Base-by-base conservation (phyloP, 345 rosid species). In the Pistacia atlantica region DNA sequence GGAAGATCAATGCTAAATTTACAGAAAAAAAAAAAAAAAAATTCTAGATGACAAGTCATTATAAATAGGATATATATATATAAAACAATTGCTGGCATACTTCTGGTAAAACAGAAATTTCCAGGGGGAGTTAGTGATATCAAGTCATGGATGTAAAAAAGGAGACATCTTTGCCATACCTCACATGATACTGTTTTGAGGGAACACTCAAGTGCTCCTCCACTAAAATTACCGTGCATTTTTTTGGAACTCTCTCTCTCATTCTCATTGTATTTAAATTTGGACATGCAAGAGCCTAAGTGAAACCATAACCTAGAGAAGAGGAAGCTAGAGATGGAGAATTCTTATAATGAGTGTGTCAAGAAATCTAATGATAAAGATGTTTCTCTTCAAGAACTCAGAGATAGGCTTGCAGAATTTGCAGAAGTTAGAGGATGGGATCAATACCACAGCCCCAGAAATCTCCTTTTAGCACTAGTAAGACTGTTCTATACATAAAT, bases 381-480 rank as follows among this genome's bases (percentile, higher is more conserved):
- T 80, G 90, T 87, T 49, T 85, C 89, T 49, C 84, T 87, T 52
- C 64, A 78, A 18, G 86, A 87, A 67, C 89, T 85, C 1, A 82
- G 83, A 63, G 80, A 83, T 11, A 85, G 81, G 77, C 75, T 87
- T 58, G 86, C 86, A 25, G 90, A 85, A 72, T 87, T 87, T 80
- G 86, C 90, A 62, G 46, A 79, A 67, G 86, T 57, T 9, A 77
- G 90, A 81, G 92, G 87, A 11, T 87, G 92, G 92, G 84, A 87
- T 8, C 82, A 81, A 59, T 82, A 75, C 55, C 92, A 89, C 72
- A 87, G 87, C 54, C 92, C 92, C 49, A 87, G 92, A 71, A 89
- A 89, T 71, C 89, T 87, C 28, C 90, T 89, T 35, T 54, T 89
- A 14, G 92, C 92, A 16, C 79, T 89, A 35, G 90, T 89, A 80